Conservation (phyloP, 1,284 basidiomycete genomes). For the Ustilago loliicola region DNA sequence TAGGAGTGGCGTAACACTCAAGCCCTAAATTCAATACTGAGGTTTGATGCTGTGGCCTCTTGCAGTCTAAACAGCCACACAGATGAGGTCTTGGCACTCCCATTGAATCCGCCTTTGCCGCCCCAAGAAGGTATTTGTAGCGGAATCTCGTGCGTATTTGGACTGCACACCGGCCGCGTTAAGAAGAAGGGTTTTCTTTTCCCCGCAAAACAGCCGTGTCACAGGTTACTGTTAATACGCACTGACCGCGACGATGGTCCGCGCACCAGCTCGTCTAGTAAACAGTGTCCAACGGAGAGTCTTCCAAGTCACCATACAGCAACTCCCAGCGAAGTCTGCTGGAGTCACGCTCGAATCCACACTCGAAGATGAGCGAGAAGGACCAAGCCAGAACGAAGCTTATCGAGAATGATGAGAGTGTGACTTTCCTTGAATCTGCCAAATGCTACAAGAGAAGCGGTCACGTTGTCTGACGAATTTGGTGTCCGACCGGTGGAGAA, state of each 20-base stretch:
- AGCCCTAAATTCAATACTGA: too few species aligned
- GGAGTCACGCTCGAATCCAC: too few species aligned
- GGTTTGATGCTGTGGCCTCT: too few species aligned
- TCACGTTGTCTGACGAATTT: too few species aligned
- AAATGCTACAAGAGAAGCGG: too few species aligned
- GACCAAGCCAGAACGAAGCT: neutral
- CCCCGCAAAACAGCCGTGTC: slow-evolving; percentile 23
- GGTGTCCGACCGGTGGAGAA: neutral
- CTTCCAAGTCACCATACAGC: neutral
- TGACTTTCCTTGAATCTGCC: too few species aligned
- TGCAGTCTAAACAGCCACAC: too few species aligned
- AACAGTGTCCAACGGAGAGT: neutral
- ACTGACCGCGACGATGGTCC: neutral
- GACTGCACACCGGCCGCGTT: slow-evolving; percentile 11
- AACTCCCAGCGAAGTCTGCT: too few species aligned
- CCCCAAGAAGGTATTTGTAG: neutral
- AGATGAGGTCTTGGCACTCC: neutral
- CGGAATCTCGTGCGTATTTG: slow-evolving; percentile 23
- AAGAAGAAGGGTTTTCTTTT: slow-evolving; percentile 12
- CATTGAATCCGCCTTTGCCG: slow-evolving; percentile 20
- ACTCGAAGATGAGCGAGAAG: neutral
- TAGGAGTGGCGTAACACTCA: neutral
- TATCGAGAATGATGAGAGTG: neutral
- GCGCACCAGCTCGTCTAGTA: neutral
- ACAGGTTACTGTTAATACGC: neutral